A percentile compares a stretch with the other conserved stretches of the same genome.
phyloP scores from a whole-genome alignment of 768 basidiomycete species.

The Cystofilobasidium bisporidii region DNA sequence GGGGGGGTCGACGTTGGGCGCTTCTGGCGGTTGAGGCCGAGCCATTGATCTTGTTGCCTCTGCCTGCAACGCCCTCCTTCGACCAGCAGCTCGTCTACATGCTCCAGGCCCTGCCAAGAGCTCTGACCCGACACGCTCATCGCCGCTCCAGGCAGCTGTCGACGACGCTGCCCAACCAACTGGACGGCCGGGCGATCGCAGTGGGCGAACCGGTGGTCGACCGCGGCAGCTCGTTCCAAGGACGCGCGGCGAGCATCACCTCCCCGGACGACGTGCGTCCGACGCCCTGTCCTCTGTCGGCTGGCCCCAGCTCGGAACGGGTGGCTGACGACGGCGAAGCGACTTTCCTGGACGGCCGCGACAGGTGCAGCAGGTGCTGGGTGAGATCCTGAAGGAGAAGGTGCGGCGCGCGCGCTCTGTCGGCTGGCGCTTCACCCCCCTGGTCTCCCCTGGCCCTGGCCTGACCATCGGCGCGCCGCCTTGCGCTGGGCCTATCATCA shows the following conservation, averaged over 20 bases:
- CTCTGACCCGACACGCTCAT: not conserved
- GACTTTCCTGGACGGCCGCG: not conserved
- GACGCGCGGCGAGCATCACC: not conserved
- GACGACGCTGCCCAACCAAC: not conserved
- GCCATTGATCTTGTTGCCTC: too few species aligned
- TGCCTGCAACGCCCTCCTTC: too few species aligned
- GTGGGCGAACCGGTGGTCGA: conserved; percentile 4
- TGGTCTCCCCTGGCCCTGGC: too few species aligned
- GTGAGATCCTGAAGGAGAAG: conserved; percentile 9
- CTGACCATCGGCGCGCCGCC: not conserved
- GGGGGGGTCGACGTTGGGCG: too few species aligned
- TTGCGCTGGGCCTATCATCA: not conserved
- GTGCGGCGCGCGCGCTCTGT: too few species aligned
- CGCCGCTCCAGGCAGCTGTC: not conserved
- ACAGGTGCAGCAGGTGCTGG: conserved; percentile 4
- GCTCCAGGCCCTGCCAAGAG: not conserved
- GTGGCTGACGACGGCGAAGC: not conserved
- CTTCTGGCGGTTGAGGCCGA: too few species aligned
- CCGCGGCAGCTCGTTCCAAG: not conserved
- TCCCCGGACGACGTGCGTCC: not conserved
- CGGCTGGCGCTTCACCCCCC: too few species aligned
- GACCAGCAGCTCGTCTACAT: too few species aligned
- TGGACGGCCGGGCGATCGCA: not conserved
- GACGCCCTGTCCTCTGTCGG: not conserved
- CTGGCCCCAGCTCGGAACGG: too few species aligned